Base-by-base conservation (phyloP, 805 yeast genomes). In the Metschnikowia continentalis region DNA sequence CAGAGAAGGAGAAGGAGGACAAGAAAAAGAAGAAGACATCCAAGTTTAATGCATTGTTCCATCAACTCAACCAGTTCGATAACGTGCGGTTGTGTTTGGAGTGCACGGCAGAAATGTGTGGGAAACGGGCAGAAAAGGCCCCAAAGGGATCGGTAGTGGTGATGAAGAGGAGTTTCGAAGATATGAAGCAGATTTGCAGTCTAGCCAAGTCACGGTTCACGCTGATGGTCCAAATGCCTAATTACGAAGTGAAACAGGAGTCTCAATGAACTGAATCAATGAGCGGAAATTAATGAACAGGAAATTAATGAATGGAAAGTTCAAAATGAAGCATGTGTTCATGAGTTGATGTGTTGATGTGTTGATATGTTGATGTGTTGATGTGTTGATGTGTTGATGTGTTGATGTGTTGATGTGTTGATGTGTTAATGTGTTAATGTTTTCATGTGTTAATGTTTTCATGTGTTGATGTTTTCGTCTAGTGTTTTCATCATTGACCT, bases 21-120 rank as follows among this genome's bases (percentile, higher is more conserved):
- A 45, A 38, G 20, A 30, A 26, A 14, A 45, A 44, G 30, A 50
- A 52, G 17, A 53, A 55, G 32, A 64, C 40, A 13, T 6, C 60
- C n/a, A 64, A 57, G 20, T 47, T 51, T 43, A 58, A 51, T 32
- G 51, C 66, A 6, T 56, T 52, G n/a, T 52, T 66, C 44, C 61
- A 55, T 43, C 62, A 59, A 42, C 61, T 69, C 47, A 68, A 69
- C 48, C 56, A 57, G 20, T 59, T 60, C 44, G 61, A 61, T 17
- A 49, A 32, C 6, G 58, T 70, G 40, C 54, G 57, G 42, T 54
- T 69, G 46, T 71, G 76, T 46, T 55, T 71, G 20, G 65, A 64
- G 36, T 71, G 76, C 49, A 59, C 62, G 30, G 54, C 55, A 22
- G 52, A 58, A 45, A 53, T 58, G 44, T 60, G 64, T 33, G 63